Percentiles rank a stretch among this genome's conserved stretches.
These are phyloP conservation scores for Hymenoscyphus linearis DNA, from an alignment of 2,329 filamentous ascomycete genomes.

Conservation along the genomic window DNA sequence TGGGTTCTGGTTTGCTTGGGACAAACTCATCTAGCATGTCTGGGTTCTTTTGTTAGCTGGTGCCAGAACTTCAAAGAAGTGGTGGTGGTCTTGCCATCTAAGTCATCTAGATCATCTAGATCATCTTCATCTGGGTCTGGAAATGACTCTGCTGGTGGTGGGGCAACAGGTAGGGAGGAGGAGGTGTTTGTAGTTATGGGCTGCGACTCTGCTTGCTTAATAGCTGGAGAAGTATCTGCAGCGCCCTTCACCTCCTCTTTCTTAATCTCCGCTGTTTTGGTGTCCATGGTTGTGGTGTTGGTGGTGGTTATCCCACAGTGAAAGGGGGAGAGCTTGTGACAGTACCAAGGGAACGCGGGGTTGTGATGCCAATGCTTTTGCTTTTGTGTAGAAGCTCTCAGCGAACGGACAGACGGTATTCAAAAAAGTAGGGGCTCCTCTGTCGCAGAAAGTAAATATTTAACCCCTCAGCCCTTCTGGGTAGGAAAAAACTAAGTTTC, in stretches of 20 bases:
- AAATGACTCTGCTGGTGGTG: slow-evolving; percentile 46
- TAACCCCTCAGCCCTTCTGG: background rate
- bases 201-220: slow-evolving; percentile 6
- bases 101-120: slow-evolving; percentile 82
- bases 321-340: background rate
- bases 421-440: background rate
- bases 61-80: background rate
- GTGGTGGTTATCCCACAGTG: background rate
- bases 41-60: slow-evolving; percentile 32
- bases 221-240: slow-evolving; percentile 10
- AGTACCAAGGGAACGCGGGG: background rate
- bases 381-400: background rate
- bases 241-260: slow-evolving; percentile 19
- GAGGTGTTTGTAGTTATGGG: background rate
- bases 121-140: slow-evolving; percentile 92
- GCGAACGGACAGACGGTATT: background rate
- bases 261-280: slow-evolving; percentile 21
- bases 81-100: slow-evolving; percentile 61
- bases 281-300: slow-evolving; percentile 18
- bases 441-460: background rate
- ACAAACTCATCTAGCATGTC: slow-evolving; percentile 94
- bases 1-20: slow-evolving; percentile 51
- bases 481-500: background rate
- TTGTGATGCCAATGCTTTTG: background rate
- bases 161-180: slow-evolving; percentile 4